phyloP scores from a whole-genome alignment of 177 flowering plant species.

The Tripterygium wilfordii region DNA sequence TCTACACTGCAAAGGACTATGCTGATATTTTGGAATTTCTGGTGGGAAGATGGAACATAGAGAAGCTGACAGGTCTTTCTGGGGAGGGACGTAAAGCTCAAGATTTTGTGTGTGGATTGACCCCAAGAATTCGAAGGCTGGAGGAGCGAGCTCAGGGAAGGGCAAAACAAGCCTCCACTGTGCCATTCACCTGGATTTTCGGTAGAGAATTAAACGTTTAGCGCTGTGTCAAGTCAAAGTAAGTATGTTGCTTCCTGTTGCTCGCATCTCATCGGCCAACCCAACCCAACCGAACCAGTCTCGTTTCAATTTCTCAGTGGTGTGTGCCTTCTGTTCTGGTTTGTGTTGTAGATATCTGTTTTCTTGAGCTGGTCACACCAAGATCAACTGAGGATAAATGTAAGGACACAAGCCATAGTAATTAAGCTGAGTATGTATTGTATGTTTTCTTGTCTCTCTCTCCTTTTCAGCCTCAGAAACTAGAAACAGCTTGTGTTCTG shows the following conservation, averaged over 20 bases:
- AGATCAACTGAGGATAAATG: too few relatives aligned
- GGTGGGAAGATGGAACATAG: conserved; percentile 44
- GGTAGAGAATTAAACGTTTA: conserved; percentile 17
- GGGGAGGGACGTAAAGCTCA: conserved; percentile 39
- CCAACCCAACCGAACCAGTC: too few relatives aligned
- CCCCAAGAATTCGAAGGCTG: conserved; percentile 33
- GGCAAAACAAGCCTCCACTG: conserved; percentile 16
- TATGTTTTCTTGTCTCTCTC: too few relatives aligned
- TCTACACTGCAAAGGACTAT: conserved; percentile 42
- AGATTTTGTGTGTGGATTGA: conserved; percentile 33
- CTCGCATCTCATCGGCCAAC: not conserved
- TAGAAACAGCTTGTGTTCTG: too few relatives aligned
- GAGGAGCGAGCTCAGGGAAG: conserved; percentile 27
- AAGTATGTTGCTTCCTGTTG: not conserved
- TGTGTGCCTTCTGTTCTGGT: too few relatives aligned
- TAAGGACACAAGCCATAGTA: too few relatives aligned
- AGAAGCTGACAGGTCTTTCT: conserved; percentile 34
- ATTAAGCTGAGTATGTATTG: too few relatives aligned
- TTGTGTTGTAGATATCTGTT: too few relatives aligned
- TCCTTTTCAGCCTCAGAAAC: too few relatives aligned
- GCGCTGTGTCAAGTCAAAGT: not conserved
- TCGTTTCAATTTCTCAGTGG: too few relatives aligned
- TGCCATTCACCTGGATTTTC: conserved; percentile 31
- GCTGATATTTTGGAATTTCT: conserved; percentile 46
- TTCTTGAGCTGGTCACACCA: too few relatives aligned